These are phyloP conservation scores for Coprinopsis marcescibilis DNA, from an alignment of 768 basidiomycete genomes.

Conservation along the genomic window DNA sequence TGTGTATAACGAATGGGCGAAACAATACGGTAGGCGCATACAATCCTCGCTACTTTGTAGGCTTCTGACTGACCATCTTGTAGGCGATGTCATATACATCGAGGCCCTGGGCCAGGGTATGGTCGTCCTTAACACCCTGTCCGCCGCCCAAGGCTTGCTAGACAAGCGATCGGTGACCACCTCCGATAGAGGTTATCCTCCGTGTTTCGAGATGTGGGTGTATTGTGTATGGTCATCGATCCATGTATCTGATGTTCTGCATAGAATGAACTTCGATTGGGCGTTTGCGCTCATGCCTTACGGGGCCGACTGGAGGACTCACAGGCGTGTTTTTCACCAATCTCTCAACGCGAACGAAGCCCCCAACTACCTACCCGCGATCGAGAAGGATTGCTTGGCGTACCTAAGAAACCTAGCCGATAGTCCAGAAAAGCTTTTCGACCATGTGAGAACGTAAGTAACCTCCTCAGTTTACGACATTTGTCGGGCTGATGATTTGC, in stretches of 20 bases:
- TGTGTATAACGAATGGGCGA: constrained; percentile 34
- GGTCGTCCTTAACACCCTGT: neutral
- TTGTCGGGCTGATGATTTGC: no score
- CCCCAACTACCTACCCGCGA: constrained; percentile 13
- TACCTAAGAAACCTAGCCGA: constrained; percentile 25
- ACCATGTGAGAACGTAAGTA: constrained; percentile 20
- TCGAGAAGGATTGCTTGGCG: constrained; percentile 19
- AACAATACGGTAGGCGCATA: constrained; percentile 28
- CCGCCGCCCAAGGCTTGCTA: neutral
- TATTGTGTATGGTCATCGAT: neutral
- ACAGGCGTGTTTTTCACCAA: constrained; percentile 24
- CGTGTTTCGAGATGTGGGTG: neutral
- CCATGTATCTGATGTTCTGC: no score
- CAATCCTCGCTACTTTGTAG: neutral
- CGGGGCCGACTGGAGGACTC: constrained; percentile 19
- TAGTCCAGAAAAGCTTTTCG: constrained; percentile 18
- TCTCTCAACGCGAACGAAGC: constrained; percentile 17
- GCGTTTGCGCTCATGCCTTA: constrained; percentile 17
- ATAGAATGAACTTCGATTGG: constrained; percentile 13
- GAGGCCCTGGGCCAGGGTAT: neutral
- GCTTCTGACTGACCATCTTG: neutral
- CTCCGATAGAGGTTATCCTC: neutral
- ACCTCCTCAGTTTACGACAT: no score
- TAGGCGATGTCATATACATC: neutral
- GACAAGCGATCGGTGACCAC: neutral